Evolutionary conservation across 116 monocot species (phyloP).

Genomic region (Iris pallida): DNA sequence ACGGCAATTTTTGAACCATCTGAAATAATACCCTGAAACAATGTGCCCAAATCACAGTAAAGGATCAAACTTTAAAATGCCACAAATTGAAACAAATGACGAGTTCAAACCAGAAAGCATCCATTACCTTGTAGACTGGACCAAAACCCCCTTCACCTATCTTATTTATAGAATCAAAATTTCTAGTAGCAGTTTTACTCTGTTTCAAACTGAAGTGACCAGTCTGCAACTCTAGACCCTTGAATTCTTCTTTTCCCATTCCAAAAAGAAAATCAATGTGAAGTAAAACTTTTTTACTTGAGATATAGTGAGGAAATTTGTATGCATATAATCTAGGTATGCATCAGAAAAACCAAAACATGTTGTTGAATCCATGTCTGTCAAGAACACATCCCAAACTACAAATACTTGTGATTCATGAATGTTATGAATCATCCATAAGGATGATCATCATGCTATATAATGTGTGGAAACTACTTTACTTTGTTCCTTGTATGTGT

Average conservation of each 20-base stretch:
- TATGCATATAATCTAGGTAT: too few species aligned
- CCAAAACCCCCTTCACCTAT: slow-evolving; percentile 66
- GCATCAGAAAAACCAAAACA: too few species aligned
- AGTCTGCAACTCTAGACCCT: slow-evolving; percentile 18
- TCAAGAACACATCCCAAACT: too few species aligned
- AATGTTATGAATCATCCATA: too few species aligned
- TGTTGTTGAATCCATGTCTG: too few species aligned
- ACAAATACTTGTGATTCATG: too few species aligned
- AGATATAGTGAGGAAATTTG: too few species aligned
- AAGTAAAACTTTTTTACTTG: too few species aligned
- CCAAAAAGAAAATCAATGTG: not conserved
- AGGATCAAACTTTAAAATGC: not conserved
- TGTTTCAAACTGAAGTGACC: slow-evolving; percentile 21
- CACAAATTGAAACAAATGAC: not conserved
- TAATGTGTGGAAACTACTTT: too few species aligned
- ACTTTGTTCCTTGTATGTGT: too few species aligned
- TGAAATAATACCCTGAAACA: slow-evolving; percentile 38
- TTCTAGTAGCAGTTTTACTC: slow-evolving; percentile 43
- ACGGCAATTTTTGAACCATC: slow-evolving; percentile 45
- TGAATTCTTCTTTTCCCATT: slow-evolving; percentile 20
- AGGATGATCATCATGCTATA: too few species aligned
- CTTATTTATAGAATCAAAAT: slow-evolving; percentile 43
- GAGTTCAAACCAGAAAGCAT: not conserved
- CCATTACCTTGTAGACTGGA: slow-evolving; percentile 52
- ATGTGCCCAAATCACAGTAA: not conserved